Evolutionary conservation across 1,284 basidiomycete genomes (phyloP), one percentile per base, ranked within the genome.

Genomic region (Cryptococcus deneoformans): DNA sequence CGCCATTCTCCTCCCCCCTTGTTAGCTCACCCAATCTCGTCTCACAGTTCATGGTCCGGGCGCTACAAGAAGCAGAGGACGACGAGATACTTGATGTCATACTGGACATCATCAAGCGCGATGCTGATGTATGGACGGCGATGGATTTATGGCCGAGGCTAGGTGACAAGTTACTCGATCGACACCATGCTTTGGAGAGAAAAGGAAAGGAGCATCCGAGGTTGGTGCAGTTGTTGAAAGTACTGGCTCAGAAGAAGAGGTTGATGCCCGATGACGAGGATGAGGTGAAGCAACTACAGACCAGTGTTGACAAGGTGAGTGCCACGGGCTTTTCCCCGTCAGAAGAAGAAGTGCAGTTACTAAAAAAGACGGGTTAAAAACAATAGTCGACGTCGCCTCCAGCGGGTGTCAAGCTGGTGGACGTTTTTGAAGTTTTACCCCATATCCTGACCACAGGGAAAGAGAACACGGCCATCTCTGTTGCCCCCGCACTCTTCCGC

Each of bases 121-220:
- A 72, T 45, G 75, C 70, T 9, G 73, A 75, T 50, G 63, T 68
- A 2, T 77, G 73, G 73, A 77, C 75, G 1, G 68, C 72, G 1
- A 74, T 72, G 54, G 75, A 77, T 57, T 64, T 71, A 8, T 75
- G 73, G 73, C 60, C 54, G 6, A 59, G 66, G 39, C 57, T 77
- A 36, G 65, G 67, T 6, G 63, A 70, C 40, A 72, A 68, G 5
- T 57, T 75, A 34, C 63, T 77, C 55, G 65, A 70, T 39, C 61
- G 69, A 24, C 67, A 71, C 56, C 65, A 69, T 29, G 46, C 52
- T 9, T 59, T 70, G 42, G 63, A 68, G 50, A 59, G 60, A 35
- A 50, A 58, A 38, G 65, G 68, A 8, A 56, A 56, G 37, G 64
- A 67, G 50, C 62, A 71, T 54, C 59, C 56, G 0, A 58, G 60